Evolutionary conservation across 192 early-diverging fungal genomes (phyloP).

Genomic region (Podila epigama): DNA sequence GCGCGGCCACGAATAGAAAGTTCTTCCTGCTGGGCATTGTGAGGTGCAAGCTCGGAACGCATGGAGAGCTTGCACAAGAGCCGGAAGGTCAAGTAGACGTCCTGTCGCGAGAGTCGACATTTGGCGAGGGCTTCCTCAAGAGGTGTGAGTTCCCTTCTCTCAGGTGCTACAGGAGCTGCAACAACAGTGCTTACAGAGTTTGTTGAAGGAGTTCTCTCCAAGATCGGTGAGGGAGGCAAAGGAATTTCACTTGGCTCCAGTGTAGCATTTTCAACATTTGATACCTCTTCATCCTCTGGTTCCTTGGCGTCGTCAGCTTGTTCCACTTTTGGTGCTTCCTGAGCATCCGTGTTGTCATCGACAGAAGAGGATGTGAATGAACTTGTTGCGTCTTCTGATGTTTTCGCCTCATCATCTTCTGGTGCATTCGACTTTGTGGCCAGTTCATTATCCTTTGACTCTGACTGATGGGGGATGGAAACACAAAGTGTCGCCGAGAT

Average conservation of each 20-base stretch:
- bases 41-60: slow-evolving; percentile 28
- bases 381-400: neutral
- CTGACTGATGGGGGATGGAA: neutral
- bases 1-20: slow-evolving; percentile 50
- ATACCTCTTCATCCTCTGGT: neutral
- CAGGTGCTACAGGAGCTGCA: slow-evolving; percentile 1
- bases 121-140: slow-evolving; percentile 21
- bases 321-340: neutral
- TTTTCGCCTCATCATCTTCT: slow-evolving; percentile 3
- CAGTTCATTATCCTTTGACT: neutral
- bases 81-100: slow-evolving; percentile 52
- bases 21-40: slow-evolving; percentile 49
- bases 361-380: too few relatives aligned
- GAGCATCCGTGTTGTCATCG: neutral
- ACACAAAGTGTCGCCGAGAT: neutral
- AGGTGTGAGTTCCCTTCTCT: slow-evolving; percentile 21
- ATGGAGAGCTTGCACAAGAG: slow-evolving; percentile 53
- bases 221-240: slow-evolving; percentile 24
- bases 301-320: neutral
- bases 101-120: slow-evolving; percentile 47
- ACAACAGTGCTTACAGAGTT: neutral
- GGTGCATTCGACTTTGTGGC: neutral
- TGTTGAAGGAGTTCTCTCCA: slow-evolving; percentile 15
- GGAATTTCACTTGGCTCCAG: slow-evolving; percentile 33
- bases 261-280: neutral